Conservation (phyloP, 805 yeast genomes). For the Aciculoconidium aculeatum region DNA sequence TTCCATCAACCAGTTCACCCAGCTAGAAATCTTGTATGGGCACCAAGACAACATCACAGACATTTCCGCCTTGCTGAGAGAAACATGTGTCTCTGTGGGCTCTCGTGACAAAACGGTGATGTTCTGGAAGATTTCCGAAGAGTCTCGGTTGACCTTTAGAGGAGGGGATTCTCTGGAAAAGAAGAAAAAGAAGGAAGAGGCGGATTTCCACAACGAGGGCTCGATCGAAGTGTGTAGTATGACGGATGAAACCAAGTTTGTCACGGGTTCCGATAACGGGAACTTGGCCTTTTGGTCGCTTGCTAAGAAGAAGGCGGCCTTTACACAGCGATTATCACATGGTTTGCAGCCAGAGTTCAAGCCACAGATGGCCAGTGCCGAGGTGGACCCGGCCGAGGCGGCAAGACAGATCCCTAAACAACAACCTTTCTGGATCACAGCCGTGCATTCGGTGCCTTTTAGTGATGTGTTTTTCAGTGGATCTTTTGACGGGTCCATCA, state of each 20-base stretch:
- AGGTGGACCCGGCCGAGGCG: slow-evolving; percentile 49
- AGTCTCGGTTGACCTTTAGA: slow-evolving; percentile 85
- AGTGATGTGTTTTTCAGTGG: slow-evolving; percentile 83
- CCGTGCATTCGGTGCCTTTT: slow-evolving; percentile 76
- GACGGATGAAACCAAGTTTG: slow-evolving; percentile 88
- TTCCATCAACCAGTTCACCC: slow-evolving; percentile 79
- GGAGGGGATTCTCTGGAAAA: slow-evolving; percentile 68
- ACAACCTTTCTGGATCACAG: slow-evolving; percentile 83
- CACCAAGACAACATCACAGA: slow-evolving; percentile 89
- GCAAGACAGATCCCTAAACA: slow-evolving; percentile 56
- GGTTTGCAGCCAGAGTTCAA: slow-evolving; percentile 53
- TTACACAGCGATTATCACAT: slow-evolving; percentile 65
- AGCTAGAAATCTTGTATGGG: slow-evolving; percentile 87
- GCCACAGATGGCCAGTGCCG: slow-evolving; percentile 36
- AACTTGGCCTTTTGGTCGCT: slow-evolving; percentile 84
- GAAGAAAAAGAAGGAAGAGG: slow-evolving; percentile 26
- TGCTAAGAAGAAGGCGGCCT: slow-evolving; percentile 83
- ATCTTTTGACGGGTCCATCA: slow-evolving; percentile 75
- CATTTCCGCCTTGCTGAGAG: slow-evolving; percentile 74
- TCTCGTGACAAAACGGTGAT: slow-evolving; percentile 91
- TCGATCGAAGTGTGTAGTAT: slow-evolving; percentile 84
- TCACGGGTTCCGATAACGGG: slow-evolving; percentile 96
- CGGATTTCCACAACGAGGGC: slow-evolving; percentile 62
- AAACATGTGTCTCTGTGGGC: slow-evolving; percentile 94
- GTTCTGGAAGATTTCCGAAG: slow-evolving; percentile 96